Evolutionary conservation across 2,329 filamentous ascomycete species (phyloP).

Genomic region (Fusarium floridanum): DNA sequence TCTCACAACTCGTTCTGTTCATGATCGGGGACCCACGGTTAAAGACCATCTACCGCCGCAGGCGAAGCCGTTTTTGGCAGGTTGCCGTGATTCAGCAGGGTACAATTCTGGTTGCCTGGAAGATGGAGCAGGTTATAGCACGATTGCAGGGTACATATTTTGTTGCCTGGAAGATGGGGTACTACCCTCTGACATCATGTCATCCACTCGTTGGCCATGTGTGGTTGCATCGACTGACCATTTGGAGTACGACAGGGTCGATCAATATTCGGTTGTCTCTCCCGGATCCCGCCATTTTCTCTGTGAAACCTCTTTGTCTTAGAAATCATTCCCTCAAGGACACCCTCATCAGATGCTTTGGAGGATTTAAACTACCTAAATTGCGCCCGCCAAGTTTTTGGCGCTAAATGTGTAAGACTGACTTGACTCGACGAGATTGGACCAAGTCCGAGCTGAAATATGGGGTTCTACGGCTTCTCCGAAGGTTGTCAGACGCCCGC

Average conservation of each 20-base stretch:
- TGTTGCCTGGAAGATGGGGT: constrained; percentile 1
- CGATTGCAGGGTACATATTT: constrained; percentile 8
- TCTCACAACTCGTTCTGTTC: background rate
- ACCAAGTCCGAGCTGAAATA: background rate
- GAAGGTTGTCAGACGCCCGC: background rate
- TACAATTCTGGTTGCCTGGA: constrained; percentile 1
- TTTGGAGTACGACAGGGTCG: background rate
- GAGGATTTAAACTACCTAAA: background rate
- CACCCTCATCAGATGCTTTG: background rate
- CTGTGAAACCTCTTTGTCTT: background rate
- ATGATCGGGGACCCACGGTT: background rate
- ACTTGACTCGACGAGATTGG: background rate
- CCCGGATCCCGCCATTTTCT: background rate
- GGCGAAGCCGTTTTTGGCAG: background rate
- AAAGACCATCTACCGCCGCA: background rate
- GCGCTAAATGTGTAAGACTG: background rate
- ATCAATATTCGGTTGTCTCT: background rate
- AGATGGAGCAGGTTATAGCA: constrained; percentile 2
- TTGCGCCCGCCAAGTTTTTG: background rate
- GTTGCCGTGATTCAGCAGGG: background rate
- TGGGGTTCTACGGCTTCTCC: background rate
- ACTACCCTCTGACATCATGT: constrained; percentile 9
- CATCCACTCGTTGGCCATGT: background rate
- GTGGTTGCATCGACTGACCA: background rate
- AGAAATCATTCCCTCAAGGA: background rate